phyloP scores from a whole-genome alignment of 139 green algal genomes.

The Chlorella sp. region DNA sequence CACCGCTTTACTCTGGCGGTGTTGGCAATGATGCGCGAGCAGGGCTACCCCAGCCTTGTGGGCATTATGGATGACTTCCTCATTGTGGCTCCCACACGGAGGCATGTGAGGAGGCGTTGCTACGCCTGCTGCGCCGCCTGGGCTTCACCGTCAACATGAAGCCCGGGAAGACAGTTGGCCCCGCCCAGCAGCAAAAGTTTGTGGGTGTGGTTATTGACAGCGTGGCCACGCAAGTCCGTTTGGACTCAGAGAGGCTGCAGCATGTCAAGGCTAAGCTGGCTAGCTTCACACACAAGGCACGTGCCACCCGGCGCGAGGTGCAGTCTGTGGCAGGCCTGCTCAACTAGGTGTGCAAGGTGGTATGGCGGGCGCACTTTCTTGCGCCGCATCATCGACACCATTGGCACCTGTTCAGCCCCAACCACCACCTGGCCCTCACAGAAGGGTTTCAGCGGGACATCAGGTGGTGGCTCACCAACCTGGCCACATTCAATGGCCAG shows the following conservation, averaged over 20 bases:
- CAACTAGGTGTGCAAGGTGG: not conserved
- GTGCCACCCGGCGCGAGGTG: not conserved
- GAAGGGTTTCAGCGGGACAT: no score
- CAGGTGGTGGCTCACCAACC: no score
- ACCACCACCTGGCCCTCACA: not conserved
- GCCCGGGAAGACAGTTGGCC: not conserved
- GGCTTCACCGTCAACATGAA: not conserved
- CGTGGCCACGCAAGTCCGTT: not conserved
- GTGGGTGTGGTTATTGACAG: not conserved
- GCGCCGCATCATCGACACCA: not conserved
- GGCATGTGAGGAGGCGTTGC: not conserved
- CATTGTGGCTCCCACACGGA: not conserved
- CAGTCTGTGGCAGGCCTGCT: not conserved
- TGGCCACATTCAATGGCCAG: no score
- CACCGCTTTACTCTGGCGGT: not conserved
- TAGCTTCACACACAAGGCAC: not conserved
- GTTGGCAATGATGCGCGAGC: not conserved
- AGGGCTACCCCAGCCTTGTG: not conserved
- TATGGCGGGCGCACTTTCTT: not conserved
- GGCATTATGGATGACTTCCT: conserved; percentile 4
- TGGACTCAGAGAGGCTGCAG: not conserved
- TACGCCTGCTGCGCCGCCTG: not conserved
- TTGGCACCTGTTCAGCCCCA: not conserved
- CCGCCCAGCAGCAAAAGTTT: not conserved
- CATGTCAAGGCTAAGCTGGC: not conserved